phyloP scores from a whole-genome alignment of 768 basidiomycete species.

The Artomyces pyxidatus region DNA sequence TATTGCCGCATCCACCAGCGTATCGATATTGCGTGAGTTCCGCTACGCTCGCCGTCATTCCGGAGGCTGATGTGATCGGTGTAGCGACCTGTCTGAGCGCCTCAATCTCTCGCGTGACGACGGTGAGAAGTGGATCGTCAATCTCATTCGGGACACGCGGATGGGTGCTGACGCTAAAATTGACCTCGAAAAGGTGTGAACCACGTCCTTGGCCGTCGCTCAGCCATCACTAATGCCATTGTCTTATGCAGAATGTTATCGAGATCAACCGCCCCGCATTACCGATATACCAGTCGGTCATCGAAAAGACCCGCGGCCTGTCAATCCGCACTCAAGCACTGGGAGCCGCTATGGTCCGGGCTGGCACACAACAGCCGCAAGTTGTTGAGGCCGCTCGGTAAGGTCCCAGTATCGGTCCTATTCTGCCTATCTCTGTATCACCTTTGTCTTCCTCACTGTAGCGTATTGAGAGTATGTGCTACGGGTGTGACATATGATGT shows the following conservation, averaged over 20 bases:
- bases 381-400: conserved; percentile 20
- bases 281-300: conserved; percentile 89
- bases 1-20: conserved; percentile 96
- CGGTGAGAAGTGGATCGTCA: conserved; percentile 99
- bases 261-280: conserved; percentile 87
- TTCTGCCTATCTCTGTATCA: too few species aligned
- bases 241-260: conserved; percentile 74
- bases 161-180: conserved; percentile 98
- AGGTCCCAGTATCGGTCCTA: neutral
- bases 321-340: conserved; percentile 87
- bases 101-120: conserved; percentile 91
- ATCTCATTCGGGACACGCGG: conserved; percentile 94
- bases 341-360: conserved; percentile 62
- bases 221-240: too few species aligned
- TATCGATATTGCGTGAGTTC: conserved; percentile 73
- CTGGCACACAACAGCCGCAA: conserved; percentile 17
- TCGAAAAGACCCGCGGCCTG: conserved; percentile 91
- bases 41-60: neutral
- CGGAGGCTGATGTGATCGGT: neutral
- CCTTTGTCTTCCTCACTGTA: too few species aligned
- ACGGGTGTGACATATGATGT: too few species aligned
- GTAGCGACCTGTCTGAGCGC: conserved; percentile 84
- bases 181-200: conserved; percentile 84
- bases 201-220: too few species aligned
- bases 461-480: too few species aligned